Evolutionary conservation across 1,139 yeast genomes (phyloP).

Genomic region (Hemisphaericaspora xylanilytica): DNA sequence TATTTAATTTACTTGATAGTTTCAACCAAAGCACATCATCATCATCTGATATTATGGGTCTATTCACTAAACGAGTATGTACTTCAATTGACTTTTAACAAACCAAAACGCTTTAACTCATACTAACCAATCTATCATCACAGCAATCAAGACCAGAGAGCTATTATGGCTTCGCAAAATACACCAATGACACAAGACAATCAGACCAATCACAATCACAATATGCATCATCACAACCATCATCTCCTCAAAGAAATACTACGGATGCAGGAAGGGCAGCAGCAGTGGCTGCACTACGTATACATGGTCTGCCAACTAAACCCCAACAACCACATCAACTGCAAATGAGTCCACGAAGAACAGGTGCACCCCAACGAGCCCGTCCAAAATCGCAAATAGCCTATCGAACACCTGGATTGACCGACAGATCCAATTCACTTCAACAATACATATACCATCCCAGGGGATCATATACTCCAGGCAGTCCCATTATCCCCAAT

Average conservation of each 20-base stretch:
- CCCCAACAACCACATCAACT: slow-evolving; percentile 9
- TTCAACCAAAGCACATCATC: too few species aligned
- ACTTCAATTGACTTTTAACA: not conserved
- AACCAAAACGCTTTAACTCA: too few species aligned
- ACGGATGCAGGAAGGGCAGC: slow-evolving; percentile 45
- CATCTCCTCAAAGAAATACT: not conserved
- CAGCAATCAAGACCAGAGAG: not conserved
- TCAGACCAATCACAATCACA: not conserved
- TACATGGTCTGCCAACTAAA: slow-evolving; percentile 21
- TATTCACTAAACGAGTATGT: slow-evolving; percentile 15
- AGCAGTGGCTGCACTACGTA: slow-evolving; percentile 42
- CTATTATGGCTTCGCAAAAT: slow-evolving; percentile 19
- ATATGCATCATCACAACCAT: not conserved
- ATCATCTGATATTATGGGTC: too few species aligned
- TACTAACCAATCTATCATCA: not conserved
- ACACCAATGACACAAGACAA: slow-evolving; percentile 24
- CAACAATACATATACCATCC: slow-evolving; percentile 42
- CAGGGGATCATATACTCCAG: slow-evolving; percentile 36
- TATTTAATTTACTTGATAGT: too few species aligned
- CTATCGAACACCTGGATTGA: slow-evolving; percentile 14
- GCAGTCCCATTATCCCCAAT: slow-evolving; percentile 18
- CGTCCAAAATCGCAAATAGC: slow-evolving; percentile 5
- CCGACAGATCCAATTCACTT: slow-evolving; percentile 24
- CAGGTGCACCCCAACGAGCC: not conserved
- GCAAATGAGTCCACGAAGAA: slow-evolving; percentile 8